A percentile compares a stretch with the other conserved stretches of the same genome.
Evolutionary conservation across 1,284 basidiomycete species (phyloP).

Genomic region (Tilletia horrida): DNA sequence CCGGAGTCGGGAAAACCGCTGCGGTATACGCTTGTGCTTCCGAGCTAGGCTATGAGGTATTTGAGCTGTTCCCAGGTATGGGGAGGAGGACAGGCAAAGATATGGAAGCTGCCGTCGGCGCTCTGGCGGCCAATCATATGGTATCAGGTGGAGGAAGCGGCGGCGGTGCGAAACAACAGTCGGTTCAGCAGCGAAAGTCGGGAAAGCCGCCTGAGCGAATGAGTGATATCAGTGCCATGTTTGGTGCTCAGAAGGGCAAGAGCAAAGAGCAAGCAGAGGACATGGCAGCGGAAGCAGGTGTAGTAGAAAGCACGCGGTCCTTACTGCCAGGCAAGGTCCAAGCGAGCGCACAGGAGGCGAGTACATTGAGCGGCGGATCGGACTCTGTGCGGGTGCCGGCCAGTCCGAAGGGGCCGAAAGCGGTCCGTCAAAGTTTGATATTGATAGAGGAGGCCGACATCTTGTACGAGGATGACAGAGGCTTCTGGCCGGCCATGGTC

Average conservation of each 20-base stretch:
- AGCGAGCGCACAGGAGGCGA: too few relatives aligned
- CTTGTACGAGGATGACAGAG: conserved; percentile 80
- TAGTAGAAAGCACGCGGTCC: too few relatives aligned
- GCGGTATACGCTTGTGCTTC: conserved; percentile 50
- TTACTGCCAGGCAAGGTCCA: too few relatives aligned
- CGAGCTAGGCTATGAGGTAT: conserved; percentile 87
- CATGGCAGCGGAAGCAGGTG: too few relatives aligned
- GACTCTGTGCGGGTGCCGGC: too few relatives aligned
- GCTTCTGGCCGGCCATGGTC: conserved; percentile 77
- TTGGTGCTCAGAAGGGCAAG: too few relatives aligned
- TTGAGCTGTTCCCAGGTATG: conserved; percentile 95
- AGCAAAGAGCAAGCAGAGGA: too few relatives aligned
- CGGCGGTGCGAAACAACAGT: conserved; percentile 27
- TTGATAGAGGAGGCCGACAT: conserved; percentile 96
- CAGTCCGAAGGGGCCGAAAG: too few relatives aligned
- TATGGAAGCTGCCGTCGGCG: conserved; percentile 78
- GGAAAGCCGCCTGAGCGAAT: too few relatives aligned
- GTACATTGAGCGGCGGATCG: too few relatives aligned
- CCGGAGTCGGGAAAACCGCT: conserved; percentile 48
- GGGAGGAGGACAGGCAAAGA: conserved; percentile 72
- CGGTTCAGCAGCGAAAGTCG: too few relatives aligned
- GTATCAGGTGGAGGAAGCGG: conserved; percentile 40
- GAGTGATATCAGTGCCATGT: too few relatives aligned
- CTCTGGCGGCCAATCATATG: conserved; percentile 75
- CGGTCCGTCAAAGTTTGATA: conserved; percentile 76